Base-by-base conservation (phyloP, 805 yeast genomes). In the Candida sakaeoensis region DNA sequence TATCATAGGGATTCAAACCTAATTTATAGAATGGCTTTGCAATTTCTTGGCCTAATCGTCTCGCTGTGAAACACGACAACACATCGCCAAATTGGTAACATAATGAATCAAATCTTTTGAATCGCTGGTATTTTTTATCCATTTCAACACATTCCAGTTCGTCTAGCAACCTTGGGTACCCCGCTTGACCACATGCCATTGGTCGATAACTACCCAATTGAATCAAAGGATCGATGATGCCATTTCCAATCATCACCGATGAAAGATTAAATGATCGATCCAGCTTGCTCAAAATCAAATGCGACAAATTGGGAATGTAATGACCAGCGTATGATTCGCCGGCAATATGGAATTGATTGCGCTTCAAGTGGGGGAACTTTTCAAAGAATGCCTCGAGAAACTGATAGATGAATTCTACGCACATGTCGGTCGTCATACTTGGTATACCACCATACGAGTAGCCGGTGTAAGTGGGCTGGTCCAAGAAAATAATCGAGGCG, bases 221-320 rank as follows among this genome's bases (percentile, higher is more conserved):
- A 30, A 74, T 70, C 37, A 80, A 64, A 1, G 93, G 82, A 58
- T 87, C 93, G 15, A 95, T 85, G 49, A 87, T 75, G 37, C 97
- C 97, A 59, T 90, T 90, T 40, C 97, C 97, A 50, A 90, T 86
- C 58, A 90, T 55, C n/a, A 89, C 78, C 3, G 95, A 85, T 8
- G 82, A 64, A 49, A 88, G 67, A 52, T 85, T 75, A 49, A 63
- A 61, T 1, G 59, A 50, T 44, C 65, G 61, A 42, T 58, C 63
- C 22, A 55, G 56, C 41, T 63, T 68, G 40, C 57, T 51, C 50
- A 67, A 54, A 41, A 67, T 65, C 46, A 64, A 70, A 18, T 55
- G 47, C 8, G 70, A 62, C 42, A 66, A 63, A 10, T 57, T 59
- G n/a, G 72, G 72, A 37, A 66, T 55, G 52, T 67, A 67, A 57